Evolutionary conservation across 805 yeast species (phyloP), one percentile per base, ranked within the genome.

Genomic region (Grigorovia yakushimaensis): DNA sequence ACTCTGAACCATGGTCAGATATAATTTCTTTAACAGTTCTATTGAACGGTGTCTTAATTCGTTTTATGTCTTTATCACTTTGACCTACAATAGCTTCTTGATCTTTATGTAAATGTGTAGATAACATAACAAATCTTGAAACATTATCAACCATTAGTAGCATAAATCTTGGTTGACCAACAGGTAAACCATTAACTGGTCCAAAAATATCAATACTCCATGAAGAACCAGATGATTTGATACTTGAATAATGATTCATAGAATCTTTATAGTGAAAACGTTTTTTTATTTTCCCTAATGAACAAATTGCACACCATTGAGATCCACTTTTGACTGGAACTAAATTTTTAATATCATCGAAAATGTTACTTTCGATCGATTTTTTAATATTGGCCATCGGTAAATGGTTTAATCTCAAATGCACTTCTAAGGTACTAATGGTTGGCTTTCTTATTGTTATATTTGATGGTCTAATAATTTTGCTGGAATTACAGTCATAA

Each of bases 61-160:
- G 2, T 4, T 33, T 39, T 2, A 48, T 48, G 17, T 50, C 43
- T 10, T 37, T 46, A 5, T 22, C 38, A 4, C 46, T 37, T 38
- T 49, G 49, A 1, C 11, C 11, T n/a, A 17, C 21, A 6, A 49
- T 41, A 17, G 22, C 18, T 1, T 24, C 27, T 17, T 35, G 5
- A 7, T 33, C 44, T 22, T 46, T 50, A 8, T n/a, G 3, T 11
- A 15, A 19, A 19, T 47, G 51, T 1, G 46, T 39, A 2, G 41
- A 36, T 5, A 37, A 19, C 5, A 48, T 42, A 17, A 44, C 20
- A 35, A 38, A 46, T n/a, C 51, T 22, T 22, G 49, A 46, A 2
- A 48, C 44, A 40, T 30, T 48, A 42, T 48, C 54, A 11, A 51
- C 48, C 46, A 48, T 51, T 9, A 49, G 2, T 18, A 49, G 15